These are phyloP conservation scores for Waltiozyma sp. DNA, from an alignment of 1,139 yeast species.

Conservation along the genomic window DNA sequence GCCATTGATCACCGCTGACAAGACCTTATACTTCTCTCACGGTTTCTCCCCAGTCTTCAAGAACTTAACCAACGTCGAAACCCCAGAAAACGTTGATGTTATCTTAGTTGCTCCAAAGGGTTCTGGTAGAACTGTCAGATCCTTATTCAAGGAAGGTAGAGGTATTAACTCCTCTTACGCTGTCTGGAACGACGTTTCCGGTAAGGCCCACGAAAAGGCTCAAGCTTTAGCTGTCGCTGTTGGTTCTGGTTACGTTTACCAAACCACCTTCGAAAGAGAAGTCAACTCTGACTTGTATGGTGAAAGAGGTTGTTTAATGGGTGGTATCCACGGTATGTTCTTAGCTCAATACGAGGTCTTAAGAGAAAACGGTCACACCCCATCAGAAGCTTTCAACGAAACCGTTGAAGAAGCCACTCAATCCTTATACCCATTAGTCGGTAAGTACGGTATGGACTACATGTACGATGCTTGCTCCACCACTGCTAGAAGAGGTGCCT, in stretches of 20 bases:
- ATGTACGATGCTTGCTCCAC: constrained; percentile 99
- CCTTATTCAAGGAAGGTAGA: constrained; percentile 99
- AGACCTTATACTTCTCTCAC: constrained; percentile 97
- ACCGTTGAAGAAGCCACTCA: constrained; percentile 99
- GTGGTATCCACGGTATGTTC: constrained; percentile 99
- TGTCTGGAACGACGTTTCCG: constrained; percentile 98
- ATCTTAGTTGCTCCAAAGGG: constrained; percentile 99
- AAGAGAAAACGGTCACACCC: constrained; percentile 99
- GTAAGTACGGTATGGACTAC: constrained; percentile 99
- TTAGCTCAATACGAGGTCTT: constrained; percentile 98
- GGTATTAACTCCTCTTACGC: constrained; percentile 99
- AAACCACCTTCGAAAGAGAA: constrained; percentile 98
- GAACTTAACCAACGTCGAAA: constrained; percentile 90
- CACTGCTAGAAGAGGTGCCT: constrained; percentile 99
- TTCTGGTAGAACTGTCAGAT: constrained; percentile 98
- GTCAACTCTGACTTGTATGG: constrained; percentile 99
- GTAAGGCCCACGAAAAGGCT: constrained; percentile 99
- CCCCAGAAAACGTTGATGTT: constrained; percentile 91
- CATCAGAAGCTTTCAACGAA: constrained; percentile 99
- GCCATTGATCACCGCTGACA: constrained; percentile 91
- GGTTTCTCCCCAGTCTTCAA: constrained; percentile 99
- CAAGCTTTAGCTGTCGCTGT: constrained; percentile 98
- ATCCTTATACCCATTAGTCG: constrained; percentile 96
- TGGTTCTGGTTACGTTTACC: constrained; percentile 99
- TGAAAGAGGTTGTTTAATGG: constrained; percentile 99